A percentile compares a stretch with the other conserved stretches of the same genome.
Conservation (phyloP, 306 rosid genomes). For the Trifolium repens region DNA sequence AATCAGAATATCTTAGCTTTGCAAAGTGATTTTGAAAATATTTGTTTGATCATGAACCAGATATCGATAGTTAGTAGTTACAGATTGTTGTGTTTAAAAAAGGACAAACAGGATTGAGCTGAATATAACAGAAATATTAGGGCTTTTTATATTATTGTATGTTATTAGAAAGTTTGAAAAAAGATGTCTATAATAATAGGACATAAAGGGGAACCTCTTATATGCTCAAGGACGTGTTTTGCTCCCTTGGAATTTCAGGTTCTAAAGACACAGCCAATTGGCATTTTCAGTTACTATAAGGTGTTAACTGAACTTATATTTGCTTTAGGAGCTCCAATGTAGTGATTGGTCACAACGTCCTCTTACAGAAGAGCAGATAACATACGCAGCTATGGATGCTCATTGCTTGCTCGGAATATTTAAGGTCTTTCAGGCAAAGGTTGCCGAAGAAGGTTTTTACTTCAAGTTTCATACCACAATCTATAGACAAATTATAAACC, state of each 20-base stretch:
- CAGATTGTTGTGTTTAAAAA: conserved; percentile 32
- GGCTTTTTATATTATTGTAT: not conserved
- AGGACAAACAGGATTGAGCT: conserved; percentile 38
- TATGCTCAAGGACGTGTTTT: conserved; percentile 9
- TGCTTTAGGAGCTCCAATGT: conserved; percentile 95
- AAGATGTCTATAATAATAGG: not conserved
- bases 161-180: conserved; percentile 16
- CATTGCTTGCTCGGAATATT: conserved; percentile 91
- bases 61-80: conserved; percentile 34
- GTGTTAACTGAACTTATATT: conserved; percentile 52
- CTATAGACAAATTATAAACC: conserved; percentile 22
- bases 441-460: conserved; percentile 71
- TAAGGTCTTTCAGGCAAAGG: conserved; percentile 62
- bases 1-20: conserved; percentile 34
- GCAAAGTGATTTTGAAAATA: conserved; percentile 37
- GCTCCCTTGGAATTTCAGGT: conserved; percentile 40
- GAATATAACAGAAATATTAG: conserved; percentile 13
- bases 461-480: conserved; percentile 22
- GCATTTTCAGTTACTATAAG: conserved; percentile 33
- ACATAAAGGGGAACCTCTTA: conserved; percentile 19
- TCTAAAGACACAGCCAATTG: conserved; percentile 29
- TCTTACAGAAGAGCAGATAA: conserved; percentile 87
- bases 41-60: conserved; percentile 38
- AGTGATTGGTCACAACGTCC: conserved; percentile 98
- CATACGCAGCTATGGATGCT: conserved; percentile 92